A percentile compares a stretch with the other conserved stretches of the same genome.
Conservation (phyloP, 2,329 filamentous ascomycete genomes). For the Metarhizium guizhouense region DNA sequence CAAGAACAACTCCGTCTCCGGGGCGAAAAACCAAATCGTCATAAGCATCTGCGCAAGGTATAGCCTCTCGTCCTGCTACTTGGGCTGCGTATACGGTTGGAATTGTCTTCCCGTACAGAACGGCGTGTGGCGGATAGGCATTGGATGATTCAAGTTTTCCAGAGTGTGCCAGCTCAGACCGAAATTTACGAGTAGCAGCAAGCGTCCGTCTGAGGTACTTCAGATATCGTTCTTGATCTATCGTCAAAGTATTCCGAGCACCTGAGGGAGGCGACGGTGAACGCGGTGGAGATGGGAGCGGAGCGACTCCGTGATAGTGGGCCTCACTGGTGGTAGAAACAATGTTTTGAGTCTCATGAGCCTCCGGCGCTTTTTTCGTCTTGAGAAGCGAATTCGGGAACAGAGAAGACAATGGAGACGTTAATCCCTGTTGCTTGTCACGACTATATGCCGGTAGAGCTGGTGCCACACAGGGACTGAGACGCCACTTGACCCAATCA, state of each 20-base stretch:
- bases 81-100: slow-evolving; percentile 79
- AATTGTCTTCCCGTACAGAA: slow-evolving; percentile 79
- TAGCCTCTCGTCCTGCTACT: slow-evolving; percentile 63
- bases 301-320: slow-evolving; percentile 4
- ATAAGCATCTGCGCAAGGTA: slow-evolving; percentile 69
- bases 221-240: slow-evolving; percentile 27
- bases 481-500: slow-evolving; percentile 68
- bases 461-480: slow-evolving; percentile 68
- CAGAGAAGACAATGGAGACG: slow-evolving; percentile 38
- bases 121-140: slow-evolving; percentile 68
- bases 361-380: not conserved
- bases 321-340: slow-evolving; percentile 6
- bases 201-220: slow-evolving; percentile 71
- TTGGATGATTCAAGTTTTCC: slow-evolving; percentile 55
- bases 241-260: slow-evolving; percentile 5
- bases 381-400: slow-evolving; percentile 31
- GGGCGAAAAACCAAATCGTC: slow-evolving; percentile 80
- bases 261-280: slow-evolving; percentile 9
- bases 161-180: slow-evolving; percentile 59
- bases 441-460: slow-evolving; percentile 50
- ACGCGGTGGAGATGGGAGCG: slow-evolving; percentile 12
- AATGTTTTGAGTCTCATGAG: not conserved
- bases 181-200: slow-evolving; percentile 63
- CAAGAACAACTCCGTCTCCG: slow-evolving; percentile 83
- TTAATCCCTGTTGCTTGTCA: slow-evolving; percentile 18